These are phyloP conservation scores for Endocalyx cinctus DNA, from an alignment of 2,329 filamentous ascomycete species.

Conservation along the genomic window DNA sequence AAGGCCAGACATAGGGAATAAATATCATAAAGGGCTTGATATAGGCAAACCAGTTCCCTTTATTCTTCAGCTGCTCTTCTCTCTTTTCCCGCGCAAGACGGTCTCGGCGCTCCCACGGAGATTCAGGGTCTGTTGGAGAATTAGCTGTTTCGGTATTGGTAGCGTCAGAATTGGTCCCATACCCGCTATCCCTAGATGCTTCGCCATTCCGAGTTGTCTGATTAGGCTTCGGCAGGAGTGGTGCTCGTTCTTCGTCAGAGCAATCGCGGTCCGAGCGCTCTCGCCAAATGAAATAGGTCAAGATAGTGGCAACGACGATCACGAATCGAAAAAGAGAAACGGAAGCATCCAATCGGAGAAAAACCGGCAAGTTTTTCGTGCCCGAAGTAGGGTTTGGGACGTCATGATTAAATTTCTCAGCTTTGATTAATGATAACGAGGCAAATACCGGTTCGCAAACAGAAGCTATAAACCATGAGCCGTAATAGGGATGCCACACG, in stretches of 20 bases:
- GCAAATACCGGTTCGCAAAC: conserved; percentile 49
- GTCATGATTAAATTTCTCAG: conserved; percentile 9
- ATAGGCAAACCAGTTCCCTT: conserved; percentile 75
- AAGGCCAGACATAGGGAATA: conserved; percentile 75
- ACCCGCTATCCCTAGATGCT: conserved; percentile 29
- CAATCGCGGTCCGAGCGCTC: conserved; percentile 15
- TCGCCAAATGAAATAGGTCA: conserved; percentile 22
- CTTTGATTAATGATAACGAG: conserved; percentile 29
- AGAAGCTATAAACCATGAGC: conserved; percentile 56
- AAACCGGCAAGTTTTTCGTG: conserved; percentile 7
- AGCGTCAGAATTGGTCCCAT: conserved; percentile 38
- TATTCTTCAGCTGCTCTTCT: conserved; percentile 65
- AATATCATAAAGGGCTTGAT: conserved; percentile 72
- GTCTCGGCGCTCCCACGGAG: conserved; percentile 48
- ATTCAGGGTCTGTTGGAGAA: conserved; percentile 41
- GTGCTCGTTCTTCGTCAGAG: conserved; percentile 51
- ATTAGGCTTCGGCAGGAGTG: conserved; percentile 46
- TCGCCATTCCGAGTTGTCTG: conserved; percentile 21
- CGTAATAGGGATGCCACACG: conserved; percentile 60
- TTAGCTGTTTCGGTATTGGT: conserved; percentile 31
- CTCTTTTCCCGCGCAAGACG: conserved; percentile 53
- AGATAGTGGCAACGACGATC: conserved; percentile 21
- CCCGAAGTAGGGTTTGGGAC: conserved; percentile 5
- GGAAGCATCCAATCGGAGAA: conserved; percentile 22
- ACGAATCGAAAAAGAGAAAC: conserved; percentile 30